These are phyloP conservation scores for Yamadazyma atmosphaerica DNA, from an alignment of 1,139 yeast species.

Conservation along the genomic window DNA sequence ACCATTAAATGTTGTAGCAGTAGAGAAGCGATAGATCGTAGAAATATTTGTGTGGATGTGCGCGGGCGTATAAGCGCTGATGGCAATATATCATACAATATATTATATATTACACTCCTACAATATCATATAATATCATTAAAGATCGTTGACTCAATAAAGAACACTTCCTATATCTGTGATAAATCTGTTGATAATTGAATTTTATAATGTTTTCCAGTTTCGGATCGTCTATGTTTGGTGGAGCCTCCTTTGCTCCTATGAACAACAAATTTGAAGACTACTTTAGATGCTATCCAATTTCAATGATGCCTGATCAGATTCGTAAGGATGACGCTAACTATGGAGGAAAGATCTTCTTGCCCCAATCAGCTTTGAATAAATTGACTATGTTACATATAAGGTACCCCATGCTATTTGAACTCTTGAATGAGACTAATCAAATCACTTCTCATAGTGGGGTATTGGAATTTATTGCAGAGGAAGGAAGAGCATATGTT, in stretches of 20 bases:
- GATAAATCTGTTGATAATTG: too few relatives aligned
- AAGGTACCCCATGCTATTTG: constrained; percentile 94
- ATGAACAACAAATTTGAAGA: constrained; percentile 58
- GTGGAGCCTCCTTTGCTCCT: constrained; percentile 32
- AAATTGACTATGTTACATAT: constrained; percentile 84
- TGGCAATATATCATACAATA: neutral
- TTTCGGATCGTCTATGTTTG: constrained; percentile 43
- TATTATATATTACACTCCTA: too few relatives aligned
- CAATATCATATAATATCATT: too few relatives aligned
- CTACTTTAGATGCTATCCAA: constrained; percentile 88
- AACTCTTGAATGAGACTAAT: constrained; percentile 67
- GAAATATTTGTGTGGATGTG: neutral
- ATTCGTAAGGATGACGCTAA: constrained; percentile 80
- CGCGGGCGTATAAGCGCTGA: neutral
- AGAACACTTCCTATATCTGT: too few relatives aligned
- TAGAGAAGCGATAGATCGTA: too few relatives aligned
- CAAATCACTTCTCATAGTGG: constrained; percentile 76
- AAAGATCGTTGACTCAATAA: too few relatives aligned
- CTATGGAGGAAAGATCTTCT: constrained; percentile 93
- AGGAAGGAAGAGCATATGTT: constrained; percentile 91
- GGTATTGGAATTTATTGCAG: constrained; percentile 94
- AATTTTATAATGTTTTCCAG: constrained; percentile 40
- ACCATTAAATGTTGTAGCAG: too few relatives aligned
- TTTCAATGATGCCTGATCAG: constrained; percentile 85
- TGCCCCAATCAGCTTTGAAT: constrained; percentile 91